phyloP scores from a whole-genome alignment of 768 basidiomycete species.

The Leucosporidium yakuticum region DNA sequence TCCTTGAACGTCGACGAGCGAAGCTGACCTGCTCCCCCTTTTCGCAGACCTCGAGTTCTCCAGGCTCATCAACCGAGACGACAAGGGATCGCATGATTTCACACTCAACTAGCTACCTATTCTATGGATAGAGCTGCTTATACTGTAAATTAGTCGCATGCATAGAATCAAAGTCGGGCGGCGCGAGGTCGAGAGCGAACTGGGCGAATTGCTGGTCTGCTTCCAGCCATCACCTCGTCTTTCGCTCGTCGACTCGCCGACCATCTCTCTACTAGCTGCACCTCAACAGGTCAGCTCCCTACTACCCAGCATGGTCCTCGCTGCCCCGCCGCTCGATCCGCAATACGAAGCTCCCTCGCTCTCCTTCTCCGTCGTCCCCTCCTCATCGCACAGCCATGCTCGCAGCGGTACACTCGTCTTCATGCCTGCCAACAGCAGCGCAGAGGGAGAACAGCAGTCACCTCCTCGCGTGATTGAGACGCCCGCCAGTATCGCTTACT shows the following conservation, averaged over 20 bases:
- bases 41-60: constrained; percentile 33
- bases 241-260: no score
- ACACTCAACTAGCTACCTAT: not conserved
- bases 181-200: no score
- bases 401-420: not conserved
- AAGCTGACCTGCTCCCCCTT: no score
- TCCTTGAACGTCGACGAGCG: not conserved
- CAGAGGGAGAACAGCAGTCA: not conserved
- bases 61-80: constrained; percentile 31
- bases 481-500: not conserved
- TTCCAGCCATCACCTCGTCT: no score
- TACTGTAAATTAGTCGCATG: no score
- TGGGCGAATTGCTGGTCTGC: no score
- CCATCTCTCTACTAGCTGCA: no score
- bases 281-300: not conserved
- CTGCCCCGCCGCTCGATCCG: not conserved
- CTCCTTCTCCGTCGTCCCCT: not conserved
- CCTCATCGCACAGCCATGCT: not conserved
- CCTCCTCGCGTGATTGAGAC: not conserved
- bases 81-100: constrained; percentile 6
- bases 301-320: not conserved
- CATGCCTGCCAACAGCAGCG: not conserved
- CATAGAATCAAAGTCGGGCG: no score
- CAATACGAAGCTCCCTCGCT: not conserved
- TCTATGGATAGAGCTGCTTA: not conserved